Conservation (phyloP, 2,329 filamentous ascomycete genomes). For the Apiospora hydei region DNA sequence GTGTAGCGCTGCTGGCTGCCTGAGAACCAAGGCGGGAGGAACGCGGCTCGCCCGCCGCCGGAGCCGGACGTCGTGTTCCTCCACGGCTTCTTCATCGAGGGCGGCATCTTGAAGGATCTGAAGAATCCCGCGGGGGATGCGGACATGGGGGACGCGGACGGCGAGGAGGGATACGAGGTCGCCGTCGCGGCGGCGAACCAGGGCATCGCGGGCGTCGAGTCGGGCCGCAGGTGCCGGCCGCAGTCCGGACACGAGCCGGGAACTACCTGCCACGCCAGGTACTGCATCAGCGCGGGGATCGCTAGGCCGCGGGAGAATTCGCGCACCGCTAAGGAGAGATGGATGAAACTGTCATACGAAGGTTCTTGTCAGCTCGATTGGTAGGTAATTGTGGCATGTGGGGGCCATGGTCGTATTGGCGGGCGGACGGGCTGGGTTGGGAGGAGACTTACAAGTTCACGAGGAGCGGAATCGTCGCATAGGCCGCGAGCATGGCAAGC, state of each 20-base stretch:
- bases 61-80: constrained; percentile 25
- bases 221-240: constrained; percentile 46
- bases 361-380: constrained; percentile 23
- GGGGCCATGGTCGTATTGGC: not conserved
- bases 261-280: constrained; percentile 48
- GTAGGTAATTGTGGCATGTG: too few relatives aligned
- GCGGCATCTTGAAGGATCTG: constrained; percentile 41
- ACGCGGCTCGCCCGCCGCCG: constrained; percentile 20
- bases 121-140: not conserved
- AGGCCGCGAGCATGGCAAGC: constrained; percentile 51
- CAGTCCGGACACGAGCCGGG: constrained; percentile 51
- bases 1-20: not conserved
- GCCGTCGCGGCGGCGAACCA: constrained; percentile 32
- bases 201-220: constrained; percentile 32
- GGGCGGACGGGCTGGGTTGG: not conserved
- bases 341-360: constrained; percentile 42
- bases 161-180: not conserved
- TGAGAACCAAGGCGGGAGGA: constrained; percentile 4
- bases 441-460: constrained; percentile 47
- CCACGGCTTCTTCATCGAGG: constrained; percentile 6
- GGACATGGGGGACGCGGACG: constrained; percentile 19
- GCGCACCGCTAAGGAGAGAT: constrained; percentile 47
- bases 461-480: constrained; percentile 51
- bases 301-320: constrained; percentile 50
- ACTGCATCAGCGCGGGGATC: constrained; percentile 47